Conservation (phyloP, 179 eudicot genomes). For the Nepenthes alata region DNA sequence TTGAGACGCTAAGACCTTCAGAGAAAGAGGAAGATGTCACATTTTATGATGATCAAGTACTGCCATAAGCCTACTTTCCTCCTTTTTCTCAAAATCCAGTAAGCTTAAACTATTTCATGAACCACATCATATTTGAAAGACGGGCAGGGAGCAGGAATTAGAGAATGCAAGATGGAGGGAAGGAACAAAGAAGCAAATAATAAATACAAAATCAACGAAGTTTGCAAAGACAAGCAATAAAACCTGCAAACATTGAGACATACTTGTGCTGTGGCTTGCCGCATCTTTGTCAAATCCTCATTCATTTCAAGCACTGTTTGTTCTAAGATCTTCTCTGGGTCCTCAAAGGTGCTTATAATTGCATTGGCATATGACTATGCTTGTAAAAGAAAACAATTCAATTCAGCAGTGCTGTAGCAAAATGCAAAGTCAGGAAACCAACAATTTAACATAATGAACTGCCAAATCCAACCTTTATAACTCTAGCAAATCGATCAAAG, state of each 20-base stretch:
- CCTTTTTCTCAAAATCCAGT: constrained; percentile 1
- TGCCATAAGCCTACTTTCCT: constrained; percentile 7
- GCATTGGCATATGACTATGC: constrained; percentile 86
- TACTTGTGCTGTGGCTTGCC: constrained; percentile 98
- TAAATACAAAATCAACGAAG: no score
- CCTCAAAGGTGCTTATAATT: constrained; percentile 73
- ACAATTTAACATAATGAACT: constrained; percentile 3
- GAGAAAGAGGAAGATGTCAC: constrained; percentile 7
- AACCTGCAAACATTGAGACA: constrained; percentile 3
- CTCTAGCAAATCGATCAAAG: constrained; percentile 92
- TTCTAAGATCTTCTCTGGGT: constrained; percentile 92
- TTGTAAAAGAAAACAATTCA: constrained; percentile 4
- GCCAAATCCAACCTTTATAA: constrained; percentile 57
- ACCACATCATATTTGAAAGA: no score
- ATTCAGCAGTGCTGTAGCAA: background rate
- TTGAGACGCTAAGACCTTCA: constrained; percentile 95
- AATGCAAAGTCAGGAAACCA: constrained; percentile 4
- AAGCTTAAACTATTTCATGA: constrained; percentile 4
- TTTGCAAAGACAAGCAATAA: background rate
- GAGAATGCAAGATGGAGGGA: background rate
- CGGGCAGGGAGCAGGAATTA: background rate
- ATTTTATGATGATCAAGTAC: background rate
- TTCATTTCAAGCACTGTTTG: constrained; percentile 91
- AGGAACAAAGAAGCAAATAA: constrained; percentile 1
- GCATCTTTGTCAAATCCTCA: constrained; percentile 87